A percentile compares a stretch with the other conserved stretches of the same genome.
phyloP scores from a whole-genome alignment of 1,284 basidiomycete genomes.

The Ganoderma boninense region DNA sequence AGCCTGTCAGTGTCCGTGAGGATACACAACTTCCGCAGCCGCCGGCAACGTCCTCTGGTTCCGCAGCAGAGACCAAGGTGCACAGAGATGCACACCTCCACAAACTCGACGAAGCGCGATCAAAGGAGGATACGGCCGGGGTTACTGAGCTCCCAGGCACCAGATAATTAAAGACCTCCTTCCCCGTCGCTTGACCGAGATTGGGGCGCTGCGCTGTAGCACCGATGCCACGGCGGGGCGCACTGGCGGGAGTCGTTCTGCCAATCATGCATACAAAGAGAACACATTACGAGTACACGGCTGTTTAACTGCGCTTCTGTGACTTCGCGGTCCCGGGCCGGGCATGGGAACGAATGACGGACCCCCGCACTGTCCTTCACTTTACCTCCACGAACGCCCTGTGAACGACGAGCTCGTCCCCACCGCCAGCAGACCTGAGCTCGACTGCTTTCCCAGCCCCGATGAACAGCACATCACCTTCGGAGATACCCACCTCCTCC shows the following conservation, averaged over 20 bases:
- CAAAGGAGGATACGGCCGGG: not conserved
- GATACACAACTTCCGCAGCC: not conserved
- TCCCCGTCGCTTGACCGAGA: not conserved
- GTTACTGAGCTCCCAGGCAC: not conserved
- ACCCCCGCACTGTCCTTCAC: constrained; percentile 9
- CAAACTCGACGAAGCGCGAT: not conserved
- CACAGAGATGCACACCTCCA: too few relatives aligned
- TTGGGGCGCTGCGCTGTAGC: not conserved
- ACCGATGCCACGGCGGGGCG: not conserved
- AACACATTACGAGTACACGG: not conserved
- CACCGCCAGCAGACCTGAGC: constrained; percentile 49
- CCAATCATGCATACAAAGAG: not conserved
- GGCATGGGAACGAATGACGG: not conserved
- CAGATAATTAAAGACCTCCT: not conserved
- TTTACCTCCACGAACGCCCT: constrained; percentile 41
- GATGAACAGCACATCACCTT: constrained; percentile 88
- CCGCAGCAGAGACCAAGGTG: not conserved
- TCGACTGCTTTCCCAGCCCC: constrained; percentile 73
- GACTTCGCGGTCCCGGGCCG: not conserved
- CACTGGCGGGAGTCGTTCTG: not conserved
- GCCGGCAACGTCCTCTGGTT: not conserved
- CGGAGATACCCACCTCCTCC: constrained; percentile 55
- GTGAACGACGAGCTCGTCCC: constrained; percentile 49
- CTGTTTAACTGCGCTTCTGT: not conserved
- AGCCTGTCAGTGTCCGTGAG: not conserved